These are phyloP conservation scores for Tylopilus sp. DNA, from an alignment of 1,284 basidiomycete genomes.

Conservation along the genomic window DNA sequence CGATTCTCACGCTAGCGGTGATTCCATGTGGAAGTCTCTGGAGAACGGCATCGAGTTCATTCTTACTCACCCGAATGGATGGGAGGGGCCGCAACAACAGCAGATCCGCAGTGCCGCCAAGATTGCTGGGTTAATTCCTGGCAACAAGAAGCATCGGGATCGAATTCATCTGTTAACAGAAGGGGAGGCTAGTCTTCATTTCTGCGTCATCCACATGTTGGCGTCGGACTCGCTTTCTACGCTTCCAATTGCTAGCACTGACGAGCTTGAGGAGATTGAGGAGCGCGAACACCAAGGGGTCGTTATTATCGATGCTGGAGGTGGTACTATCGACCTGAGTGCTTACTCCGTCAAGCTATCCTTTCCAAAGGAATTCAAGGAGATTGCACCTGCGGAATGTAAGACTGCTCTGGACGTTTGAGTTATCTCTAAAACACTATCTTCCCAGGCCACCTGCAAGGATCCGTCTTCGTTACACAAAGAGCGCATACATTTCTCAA, in stretches of 20 bases:
- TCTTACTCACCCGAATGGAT: constrained; percentile 44
- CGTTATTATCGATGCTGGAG: constrained; percentile 45
- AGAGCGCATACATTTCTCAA: constrained; percentile 36
- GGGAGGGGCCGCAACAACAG: constrained; percentile 40
- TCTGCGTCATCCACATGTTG: not conserved
- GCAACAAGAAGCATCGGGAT: constrained; percentile 19
- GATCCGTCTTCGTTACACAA: constrained; percentile 39
- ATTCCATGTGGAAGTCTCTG: constrained; percentile 34
- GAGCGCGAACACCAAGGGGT: constrained; percentile 27
- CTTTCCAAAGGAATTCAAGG: constrained; percentile 31
- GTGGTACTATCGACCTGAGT: constrained; percentile 33
- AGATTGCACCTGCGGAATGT: constrained; percentile 40
- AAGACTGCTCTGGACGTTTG: constrained; percentile 1
- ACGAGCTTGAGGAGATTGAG: not conserved
- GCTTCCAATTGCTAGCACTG: not conserved
- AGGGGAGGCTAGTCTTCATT: constrained; percentile 26
- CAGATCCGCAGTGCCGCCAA: constrained; percentile 36
- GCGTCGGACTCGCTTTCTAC: constrained; percentile 1
- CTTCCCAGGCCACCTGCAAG: constrained; percentile 28
- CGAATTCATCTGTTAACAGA: constrained; percentile 44
- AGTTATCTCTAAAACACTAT: not conserved
- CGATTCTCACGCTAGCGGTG: constrained; percentile 44
- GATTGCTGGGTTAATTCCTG: constrained; percentile 29
- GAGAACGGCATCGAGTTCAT: constrained; percentile 34
- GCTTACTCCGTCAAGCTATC: constrained; percentile 38